These are phyloP conservation scores for Penicillium robsamsonii DNA, from an alignment of 495 filamentous ascomycete genomes.

Conservation along the genomic window DNA sequence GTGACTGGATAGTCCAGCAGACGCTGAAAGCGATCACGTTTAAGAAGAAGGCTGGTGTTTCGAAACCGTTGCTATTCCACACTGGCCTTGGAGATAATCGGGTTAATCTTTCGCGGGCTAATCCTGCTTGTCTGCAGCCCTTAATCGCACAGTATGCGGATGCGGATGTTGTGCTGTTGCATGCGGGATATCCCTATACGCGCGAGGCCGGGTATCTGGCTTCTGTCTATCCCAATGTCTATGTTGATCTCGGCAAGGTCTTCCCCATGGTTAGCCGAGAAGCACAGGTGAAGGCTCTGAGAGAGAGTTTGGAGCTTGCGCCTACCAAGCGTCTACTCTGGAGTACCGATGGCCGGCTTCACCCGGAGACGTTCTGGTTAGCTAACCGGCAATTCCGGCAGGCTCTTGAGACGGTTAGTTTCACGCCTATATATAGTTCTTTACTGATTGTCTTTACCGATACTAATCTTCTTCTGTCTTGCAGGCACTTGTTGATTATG, in stretches of 20 bases:
- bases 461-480: background rate
- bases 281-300: conserved; percentile 71
- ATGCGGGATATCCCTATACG: conserved; percentile 83
- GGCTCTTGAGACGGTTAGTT: conserved; percentile 60
- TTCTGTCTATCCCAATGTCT: conserved; percentile 76
- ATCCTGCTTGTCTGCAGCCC: conserved; percentile 73
- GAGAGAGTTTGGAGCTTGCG: conserved; percentile 72
- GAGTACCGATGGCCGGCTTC: conserved; percentile 82
- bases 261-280: conserved; percentile 80
- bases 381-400: conserved; percentile 77
- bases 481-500: conserved; percentile 62
- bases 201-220: conserved; percentile 81
- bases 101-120: conserved; percentile 65
- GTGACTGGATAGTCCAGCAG: conserved; percentile 62
- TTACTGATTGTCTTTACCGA: background rate
- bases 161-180: conserved; percentile 76
- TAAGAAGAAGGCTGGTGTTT: conserved; percentile 25
- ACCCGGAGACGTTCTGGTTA: conserved; percentile 79
- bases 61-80: conserved; percentile 83
- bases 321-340: conserved; percentile 77
- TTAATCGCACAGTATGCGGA: conserved; percentile 67
- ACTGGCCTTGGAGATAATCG: conserved; percentile 86
- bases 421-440: background rate
- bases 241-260: conserved; percentile 82
- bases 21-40: conserved; percentile 34